Evolutionary conservation across 257 asterid species (phyloP), one percentile per base, ranked within the genome.

Genomic region (Solanum ossicruentum): DNA sequence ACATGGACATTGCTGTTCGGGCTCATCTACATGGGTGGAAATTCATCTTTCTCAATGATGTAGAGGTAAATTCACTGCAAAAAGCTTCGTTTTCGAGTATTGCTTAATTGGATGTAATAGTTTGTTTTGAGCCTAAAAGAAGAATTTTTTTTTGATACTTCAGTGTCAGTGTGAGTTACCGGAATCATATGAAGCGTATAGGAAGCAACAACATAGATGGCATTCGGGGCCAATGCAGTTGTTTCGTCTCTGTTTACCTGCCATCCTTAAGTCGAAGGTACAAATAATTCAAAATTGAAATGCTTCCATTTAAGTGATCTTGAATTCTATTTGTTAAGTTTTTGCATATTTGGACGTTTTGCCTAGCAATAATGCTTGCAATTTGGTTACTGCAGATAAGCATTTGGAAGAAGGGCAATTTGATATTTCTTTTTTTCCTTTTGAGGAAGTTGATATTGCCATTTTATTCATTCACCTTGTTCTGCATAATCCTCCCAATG

Each of bases 11-110:
- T 86, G 99, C 99, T 43, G 99, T 96, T 32, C 94, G 99, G 0
- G 99, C 98, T 78, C 99, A 96, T 90, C 94, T 96, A 20, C 97
- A 96, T n/a, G 99, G 99, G 13, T 96, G 99, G 99, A 94, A 94
- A 89, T 96, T 96, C 88, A 36, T 96, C 85, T 96, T 89, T 89
- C 95, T 96, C 78, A 96, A 96, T 85, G 99, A 96, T 54, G 98
- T 96, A 2, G 98, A 96, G 99, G 99, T 96, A 90, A 69, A 45
- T 54, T 45, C 21, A 15, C 57, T 7, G 23, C 43, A 39, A 56
- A 6, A 60, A 39, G n/a, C 85, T 39, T 8, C 2, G 2, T 10
- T 26, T n/a, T 60, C 52, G 7, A 7, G 49, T 36, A 49, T 63
- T 4, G 1, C 23, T 63, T 20, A 60, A 21, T 82, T 8, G 1